Evolutionary conservation across 805 yeast genomes (phyloP), one percentile per base, ranked within the genome.

Genomic region (Millerago galiae): DNA sequence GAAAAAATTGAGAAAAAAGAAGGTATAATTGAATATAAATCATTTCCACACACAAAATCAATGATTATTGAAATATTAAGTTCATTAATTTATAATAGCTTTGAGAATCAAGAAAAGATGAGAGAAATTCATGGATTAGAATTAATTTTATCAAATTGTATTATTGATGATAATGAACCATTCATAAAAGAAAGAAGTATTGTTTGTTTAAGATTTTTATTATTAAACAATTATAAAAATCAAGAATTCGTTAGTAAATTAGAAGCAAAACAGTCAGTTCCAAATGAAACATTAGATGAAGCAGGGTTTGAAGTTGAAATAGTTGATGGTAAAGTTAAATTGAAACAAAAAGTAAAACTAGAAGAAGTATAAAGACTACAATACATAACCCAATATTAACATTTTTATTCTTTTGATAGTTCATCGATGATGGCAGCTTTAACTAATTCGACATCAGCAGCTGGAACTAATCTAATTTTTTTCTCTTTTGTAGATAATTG

Each of bases 111-210:
- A 57, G 91, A 90, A 43, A 58, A 63, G 34, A 66, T 85, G 29
- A 66, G 97, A 37, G 73, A 72, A 25, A 51, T 68, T 1, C 85
- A 83, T 36, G 95, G 88, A 0, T 59, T 91, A 12, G 86, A 79
- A 41, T 61, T 86, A 15, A 70, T 90, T 0, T 65, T 91, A 18
- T 83, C 90, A 8, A 83, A 81, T 48, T 90, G 97, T 64, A 76
- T 83, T 32, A 79, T 93, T 40, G 98, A 91, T 59, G 81, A 80
- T 35, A 79, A 85, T 57, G 95, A 93, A 59, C 98, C 97, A 0
- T 91, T 73, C 45, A 81, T 85, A 43, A 83, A 87, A 50, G 99
- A 91, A 56, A 67, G 91, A 46, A 74, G 95, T 2, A 84, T 93
- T 28, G 63, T 91, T 7, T 87, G 96, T 55, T 58, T 93, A 25